Evolutionary conservation across 768 basidiomycete species (phyloP), one percentile per base, ranked within the genome.

Genomic region (Mycena vulgaris): DNA sequence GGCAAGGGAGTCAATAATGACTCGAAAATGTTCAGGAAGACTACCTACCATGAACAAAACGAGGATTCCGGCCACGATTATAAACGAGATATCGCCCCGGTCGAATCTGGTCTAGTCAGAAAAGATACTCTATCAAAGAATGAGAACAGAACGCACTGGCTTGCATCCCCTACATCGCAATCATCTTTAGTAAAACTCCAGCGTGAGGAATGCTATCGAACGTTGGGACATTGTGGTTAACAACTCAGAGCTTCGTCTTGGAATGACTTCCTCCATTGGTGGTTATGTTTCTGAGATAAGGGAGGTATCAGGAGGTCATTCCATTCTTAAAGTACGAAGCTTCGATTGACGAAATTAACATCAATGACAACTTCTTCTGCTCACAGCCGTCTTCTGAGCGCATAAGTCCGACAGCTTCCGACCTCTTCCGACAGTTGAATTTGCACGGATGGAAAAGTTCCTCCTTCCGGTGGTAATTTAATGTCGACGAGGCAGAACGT

Each of bases 21-120:
- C 7, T 6, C 21, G n/a, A 11, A 19, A 5, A 45, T 45, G 21
- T 45, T 45, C 3, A n/a, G 5, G 19, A 14, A 93, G 87, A 14
- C 92, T 92, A 52, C 92, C 92, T 40, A 94, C 85, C 92, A 93
- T 94, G 81, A 93, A 89, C 59, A 88, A 85, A 14, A 94, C 93
- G 83, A 94, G 88, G 21, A 89, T 88, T 31, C 91, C 91, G 28
- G 89, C 71, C 49, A 92, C 76, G 21, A 90, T 87, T 72, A 94
- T 90, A 78, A 93, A 94, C 11, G 90, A 82, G 19, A 93, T 78
- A 82, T 94, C 92, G 42, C 93, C 92, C 25, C 87, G 84, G 79
- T 93, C 87, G 80, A 89, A 94, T 72, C 91, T 92, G 40, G 39
- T 56, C 23, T 5, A 51, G 55, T 55, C 37, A 52, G 52, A 42